Evolutionary conservation across 2,329 filamentous ascomycete species (phyloP).

Genomic region (Ophiocordyceps sinensis): DNA sequence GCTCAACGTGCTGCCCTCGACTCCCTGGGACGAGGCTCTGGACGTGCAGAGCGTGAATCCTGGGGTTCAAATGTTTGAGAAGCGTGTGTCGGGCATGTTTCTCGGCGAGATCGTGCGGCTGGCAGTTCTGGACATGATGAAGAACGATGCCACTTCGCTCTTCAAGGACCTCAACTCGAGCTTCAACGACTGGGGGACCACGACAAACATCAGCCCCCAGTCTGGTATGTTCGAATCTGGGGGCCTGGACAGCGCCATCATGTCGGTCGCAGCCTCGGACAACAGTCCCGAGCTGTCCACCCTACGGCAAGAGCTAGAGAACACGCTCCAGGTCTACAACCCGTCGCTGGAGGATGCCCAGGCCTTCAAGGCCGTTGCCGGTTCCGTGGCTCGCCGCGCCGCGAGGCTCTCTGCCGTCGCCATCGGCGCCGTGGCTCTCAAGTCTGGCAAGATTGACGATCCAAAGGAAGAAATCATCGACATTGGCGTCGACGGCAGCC

Average conservation of each 20-base stretch:
- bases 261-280: slow-evolving; percentile 78
- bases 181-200: slow-evolving; percentile 54
- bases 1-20: slow-evolving; percentile 75
- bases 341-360: slow-evolving; percentile 72
- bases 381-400: slow-evolving; percentile 75
- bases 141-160: slow-evolving; percentile 50
- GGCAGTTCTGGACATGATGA: slow-evolving; percentile 57
- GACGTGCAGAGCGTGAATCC: slow-evolving; percentile 77
- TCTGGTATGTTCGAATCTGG: slow-evolving; percentile 64
- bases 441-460: slow-evolving; percentile 56
- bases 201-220: slow-evolving; percentile 50
- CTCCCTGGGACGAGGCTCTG: slow-evolving; percentile 64
- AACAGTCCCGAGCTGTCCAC: slow-evolving; percentile 55
- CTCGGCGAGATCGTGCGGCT: slow-evolving; percentile 83
- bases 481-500: slow-evolving; percentile 83
- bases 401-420: slow-evolving; percentile 80
- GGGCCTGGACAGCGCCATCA: slow-evolving; percentile 82
- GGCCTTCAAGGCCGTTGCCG: slow-evolving; percentile 70
- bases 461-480: slow-evolving; percentile 60
- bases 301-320: slow-evolving; percentile 65
- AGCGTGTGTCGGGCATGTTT: slow-evolving; percentile 97
- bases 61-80: slow-evolving; percentile 97
- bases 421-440: slow-evolving; percentile 69
- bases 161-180: slow-evolving; percentile 66
- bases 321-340: slow-evolving; percentile 59